Percentiles rank a stretch among this genome's conserved stretches.
Evolutionary conservation across 176 grass and related monocot species (phyloP).

Genomic region (Carex littledalei): DNA sequence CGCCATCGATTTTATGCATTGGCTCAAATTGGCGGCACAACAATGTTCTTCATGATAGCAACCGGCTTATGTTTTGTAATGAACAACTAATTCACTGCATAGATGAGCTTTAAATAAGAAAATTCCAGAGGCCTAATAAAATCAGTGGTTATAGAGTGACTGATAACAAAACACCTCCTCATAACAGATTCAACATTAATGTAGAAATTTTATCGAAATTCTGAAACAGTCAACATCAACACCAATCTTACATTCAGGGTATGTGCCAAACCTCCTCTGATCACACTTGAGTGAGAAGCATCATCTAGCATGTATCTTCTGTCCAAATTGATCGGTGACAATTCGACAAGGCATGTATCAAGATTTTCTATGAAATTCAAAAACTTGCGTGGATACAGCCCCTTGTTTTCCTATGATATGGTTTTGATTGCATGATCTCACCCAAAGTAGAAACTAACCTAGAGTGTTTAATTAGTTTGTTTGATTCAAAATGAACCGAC

Average conservation of each 20-base stretch:
- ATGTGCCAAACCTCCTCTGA: not conserved
- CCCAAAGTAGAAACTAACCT: not conserved
- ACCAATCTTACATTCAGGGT: not conserved
- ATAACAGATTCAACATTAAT: not conserved
- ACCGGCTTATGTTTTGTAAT: not conserved
- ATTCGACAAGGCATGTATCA: not conserved
- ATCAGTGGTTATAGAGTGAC: not conserved
- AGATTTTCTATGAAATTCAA: not conserved
- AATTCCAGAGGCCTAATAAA: not conserved
- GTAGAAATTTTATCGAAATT: not conserved
- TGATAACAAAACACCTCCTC: not conserved
- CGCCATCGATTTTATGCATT: not conserved
- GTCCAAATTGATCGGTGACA: no score
- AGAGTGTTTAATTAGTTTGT: not conserved
- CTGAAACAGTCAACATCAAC: not conserved
- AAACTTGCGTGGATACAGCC: not conserved
- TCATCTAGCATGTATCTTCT: not conserved
- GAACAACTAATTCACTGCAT: not conserved
- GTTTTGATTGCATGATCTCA: not conserved
- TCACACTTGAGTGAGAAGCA: not conserved
- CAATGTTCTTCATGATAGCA: not conserved
- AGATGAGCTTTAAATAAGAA: not conserved
- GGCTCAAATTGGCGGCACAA: not conserved
- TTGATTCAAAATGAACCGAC: not conserved
- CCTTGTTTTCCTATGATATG: not conserved